phyloP scores from a whole-genome alignment of 495 filamentous ascomycete species.

The Thozetella sp. region DNA sequence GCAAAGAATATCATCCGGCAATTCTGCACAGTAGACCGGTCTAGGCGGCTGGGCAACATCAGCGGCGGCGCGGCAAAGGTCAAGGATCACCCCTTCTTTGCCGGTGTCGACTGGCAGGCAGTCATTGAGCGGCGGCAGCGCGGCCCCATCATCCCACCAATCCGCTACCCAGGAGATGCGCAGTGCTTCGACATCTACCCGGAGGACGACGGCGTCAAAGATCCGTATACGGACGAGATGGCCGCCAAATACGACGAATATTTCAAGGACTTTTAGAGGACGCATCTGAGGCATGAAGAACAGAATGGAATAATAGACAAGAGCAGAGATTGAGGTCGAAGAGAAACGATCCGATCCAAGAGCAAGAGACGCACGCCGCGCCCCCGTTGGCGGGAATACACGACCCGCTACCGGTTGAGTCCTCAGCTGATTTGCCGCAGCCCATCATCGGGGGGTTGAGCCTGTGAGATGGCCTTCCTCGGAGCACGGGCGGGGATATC shows the following conservation, averaged over 20 bases:
- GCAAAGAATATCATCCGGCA: conserved; percentile 83
- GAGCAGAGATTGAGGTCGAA: background rate
- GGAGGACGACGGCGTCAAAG: conserved; percentile 51
- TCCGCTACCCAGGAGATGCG: conserved; percentile 80
- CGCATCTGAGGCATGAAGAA: background rate
- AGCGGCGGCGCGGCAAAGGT: conserved; percentile 78
- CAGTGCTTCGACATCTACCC: conserved; percentile 90
- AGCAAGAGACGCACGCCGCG: background rate
- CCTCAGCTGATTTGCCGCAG: background rate
- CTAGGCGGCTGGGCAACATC: conserved; percentile 86
- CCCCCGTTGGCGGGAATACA: background rate
- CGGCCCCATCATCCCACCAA: conserved; percentile 84
- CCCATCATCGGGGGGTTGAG: background rate
- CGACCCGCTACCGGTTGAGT: background rate
- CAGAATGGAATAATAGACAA: background rate
- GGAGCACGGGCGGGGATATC: background rate
- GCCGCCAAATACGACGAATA: conserved; percentile 70
- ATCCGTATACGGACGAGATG: conserved; percentile 75
- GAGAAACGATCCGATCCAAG: too few species aligned
- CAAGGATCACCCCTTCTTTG: conserved; percentile 87
- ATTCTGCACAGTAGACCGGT: conserved; percentile 88
- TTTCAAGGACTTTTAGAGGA: conserved; percentile 74
- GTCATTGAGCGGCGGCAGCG: conserved; percentile 68
- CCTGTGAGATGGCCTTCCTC: too few species aligned
- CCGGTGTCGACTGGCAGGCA: conserved; percentile 81